Evolutionary conservation across 1,139 yeast species (phyloP), one percentile per base, ranked within the genome.

Genomic region (Pneumocystis jirovecii): DNA sequence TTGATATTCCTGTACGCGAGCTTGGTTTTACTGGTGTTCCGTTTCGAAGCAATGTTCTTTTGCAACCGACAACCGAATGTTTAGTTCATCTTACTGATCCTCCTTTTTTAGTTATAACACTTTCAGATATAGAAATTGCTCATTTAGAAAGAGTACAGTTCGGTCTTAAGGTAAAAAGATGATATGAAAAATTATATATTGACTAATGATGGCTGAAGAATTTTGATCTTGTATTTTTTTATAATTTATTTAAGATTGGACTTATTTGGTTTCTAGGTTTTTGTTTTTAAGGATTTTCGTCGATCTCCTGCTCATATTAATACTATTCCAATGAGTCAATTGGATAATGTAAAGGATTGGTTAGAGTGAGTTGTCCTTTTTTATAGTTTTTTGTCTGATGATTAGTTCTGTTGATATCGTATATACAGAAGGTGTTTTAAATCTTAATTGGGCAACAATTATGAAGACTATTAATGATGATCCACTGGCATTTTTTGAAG

Each of bases 11-110:
- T 62, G 89, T 93, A 79, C 83, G 97, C 74, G 98, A 95, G 73
- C 82, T 95, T 66, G 99, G 97, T 40, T 93, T 93, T 82, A 89
- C 85, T 70, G 99, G 98, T 82, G 98, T 93, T 29, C 98, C 98
- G 56, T 88, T 87, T 76, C 83, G 98, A 73, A 88, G 97, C 8
- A 88, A 96, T 25, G 97, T 93, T 34, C 85, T 87, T 73, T 86
- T 96, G 82, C 89, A 93, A 84, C 99, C 99, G 45, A 90, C 98
- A 0, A 86, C 97, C 72, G 97, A 93, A 75, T 93, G 97, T 80
- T 82, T 93, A 72, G 87, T 93, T 64, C 97, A 91, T 78, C 82
- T 95, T 70, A 84, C 91, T 68, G 98, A 93, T 74, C 95, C 96
- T 7, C 98, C 98, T 62, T 95, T 91, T 74, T 78, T 91, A 74